These are phyloP conservation scores for Clavispora santaluciae DNA, from an alignment of 805 yeast genomes.

Conservation along the genomic window DNA sequence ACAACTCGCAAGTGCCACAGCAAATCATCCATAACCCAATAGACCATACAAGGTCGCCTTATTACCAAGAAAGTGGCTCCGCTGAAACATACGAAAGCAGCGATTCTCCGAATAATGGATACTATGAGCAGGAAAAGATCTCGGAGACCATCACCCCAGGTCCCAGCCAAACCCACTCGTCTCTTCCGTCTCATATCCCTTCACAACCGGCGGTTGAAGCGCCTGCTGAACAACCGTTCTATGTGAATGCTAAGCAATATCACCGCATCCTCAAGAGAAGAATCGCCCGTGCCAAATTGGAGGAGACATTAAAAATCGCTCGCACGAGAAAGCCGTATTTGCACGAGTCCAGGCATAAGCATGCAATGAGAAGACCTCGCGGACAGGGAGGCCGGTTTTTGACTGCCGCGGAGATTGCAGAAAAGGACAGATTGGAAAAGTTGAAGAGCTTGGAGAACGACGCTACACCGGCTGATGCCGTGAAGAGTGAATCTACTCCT, in stretches of 20 bases:
- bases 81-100: constrained; percentile 10
- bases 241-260: constrained; percentile 96
- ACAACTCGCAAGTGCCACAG: constrained; percentile 14
- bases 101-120: constrained; percentile 13
- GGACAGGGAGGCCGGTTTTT: constrained; percentile 98
- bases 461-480: neutral
- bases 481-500: constrained; percentile 1
- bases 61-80: constrained; percentile 15
- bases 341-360: constrained; percentile 96
- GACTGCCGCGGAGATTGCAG: constrained; percentile 74
- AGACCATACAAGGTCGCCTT: constrained; percentile 19
- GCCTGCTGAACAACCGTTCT: constrained; percentile 79
- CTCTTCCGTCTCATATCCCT: constrained; percentile 3
- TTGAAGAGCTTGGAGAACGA: constrained; percentile 27
- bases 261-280: constrained; percentile 91
- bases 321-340: constrained; percentile 89
- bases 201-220: constrained; percentile 8
- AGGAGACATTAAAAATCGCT: constrained; percentile 80
- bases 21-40: constrained; percentile 11
- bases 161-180: constrained; percentile 4
- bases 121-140: constrained; percentile 9
- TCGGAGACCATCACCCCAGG: constrained; percentile 11
- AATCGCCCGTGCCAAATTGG: constrained; percentile 87
- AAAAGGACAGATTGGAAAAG: constrained; percentile 38
- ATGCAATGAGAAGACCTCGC: constrained; percentile 98